Evolutionary conservation across 2,329 filamentous ascomycete species (phyloP).

Genomic region (Penicillium paneum): DNA sequence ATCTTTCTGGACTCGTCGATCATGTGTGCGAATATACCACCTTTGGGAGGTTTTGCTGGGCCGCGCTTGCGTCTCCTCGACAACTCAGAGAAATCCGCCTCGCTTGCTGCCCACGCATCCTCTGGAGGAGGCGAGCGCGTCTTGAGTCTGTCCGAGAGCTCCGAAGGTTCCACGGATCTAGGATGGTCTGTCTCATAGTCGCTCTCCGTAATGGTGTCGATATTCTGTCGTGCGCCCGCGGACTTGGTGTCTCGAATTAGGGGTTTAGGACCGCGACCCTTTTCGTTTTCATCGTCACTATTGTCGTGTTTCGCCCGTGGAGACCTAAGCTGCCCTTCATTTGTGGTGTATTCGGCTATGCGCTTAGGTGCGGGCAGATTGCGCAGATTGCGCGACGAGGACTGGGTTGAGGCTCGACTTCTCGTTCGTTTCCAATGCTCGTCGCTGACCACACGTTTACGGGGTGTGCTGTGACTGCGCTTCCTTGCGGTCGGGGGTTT

Average conservation of each 20-base stretch:
- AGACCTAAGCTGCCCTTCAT: constrained; percentile 26
- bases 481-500: constrained; percentile 27
- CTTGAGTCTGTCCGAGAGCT: constrained; percentile 22
- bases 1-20: constrained; percentile 46
- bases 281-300: constrained; percentile 25
- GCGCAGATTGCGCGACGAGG: constrained; percentile 39
- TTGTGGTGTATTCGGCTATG: constrained; percentile 40
- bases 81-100: constrained; percentile 40
- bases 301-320: constrained; percentile 28
- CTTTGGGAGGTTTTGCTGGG: constrained; percentile 37
- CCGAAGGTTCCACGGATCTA: constrained; percentile 22
- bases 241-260: constrained; percentile 25
- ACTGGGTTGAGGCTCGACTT: constrained; percentile 44
- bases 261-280: constrained; percentile 24
- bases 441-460: constrained; percentile 90
- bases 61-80: constrained; percentile 37
- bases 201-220: constrained; percentile 22
- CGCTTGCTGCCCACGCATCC: constrained; percentile 37
- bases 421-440: constrained; percentile 70
- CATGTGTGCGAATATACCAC: constrained; percentile 45
- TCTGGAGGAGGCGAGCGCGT: constrained; percentile 29
- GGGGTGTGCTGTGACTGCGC: constrained; percentile 62
- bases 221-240: constrained; percentile 11
- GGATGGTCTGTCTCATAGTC: constrained; percentile 24
- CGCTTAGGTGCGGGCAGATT: constrained; percentile 45